Conservation (phyloP, 1,139 yeast genomes). For the Hansenula anomala region DNA sequence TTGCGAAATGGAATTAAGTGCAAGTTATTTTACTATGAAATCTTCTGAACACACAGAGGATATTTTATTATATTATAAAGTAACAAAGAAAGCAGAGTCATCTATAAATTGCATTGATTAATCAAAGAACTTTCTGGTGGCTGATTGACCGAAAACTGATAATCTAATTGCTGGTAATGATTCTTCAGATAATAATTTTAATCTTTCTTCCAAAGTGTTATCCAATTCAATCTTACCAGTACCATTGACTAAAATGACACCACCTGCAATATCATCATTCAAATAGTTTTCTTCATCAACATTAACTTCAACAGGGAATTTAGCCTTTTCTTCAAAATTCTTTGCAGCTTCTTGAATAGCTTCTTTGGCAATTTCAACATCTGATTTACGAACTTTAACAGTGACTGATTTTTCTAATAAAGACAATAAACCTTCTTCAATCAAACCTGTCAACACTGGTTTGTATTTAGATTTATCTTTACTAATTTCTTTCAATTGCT, state of each 20-base stretch:
- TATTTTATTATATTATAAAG: too few relatives aligned
- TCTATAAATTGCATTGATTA: too few relatives aligned
- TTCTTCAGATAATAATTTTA: slow-evolving; percentile 72
- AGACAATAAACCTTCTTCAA: slow-evolving; percentile 77
- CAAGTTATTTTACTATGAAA: too few relatives aligned
- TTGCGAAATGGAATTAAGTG: too few relatives aligned
- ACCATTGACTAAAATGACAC: slow-evolving; percentile 67
- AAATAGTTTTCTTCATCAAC: slow-evolving; percentile 55
- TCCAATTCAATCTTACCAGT: slow-evolving; percentile 83
- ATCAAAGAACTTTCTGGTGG: slow-evolving; percentile 86
- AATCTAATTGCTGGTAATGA: slow-evolving; percentile 91
- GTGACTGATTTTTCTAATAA: slow-evolving; percentile 66
- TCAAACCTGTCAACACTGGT: slow-evolving; percentile 67
- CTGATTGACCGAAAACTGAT: slow-evolving; percentile 85
- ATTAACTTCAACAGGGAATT: slow-evolving; percentile 42
- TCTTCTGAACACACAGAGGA: too few relatives aligned
- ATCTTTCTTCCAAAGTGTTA: slow-evolving; percentile 93
- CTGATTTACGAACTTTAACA: slow-evolving; percentile 67
- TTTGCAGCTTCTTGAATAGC: slow-evolving; percentile 60
- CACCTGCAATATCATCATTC: slow-evolving; percentile 72
- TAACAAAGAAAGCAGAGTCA: too few relatives aligned
- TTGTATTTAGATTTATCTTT: slow-evolving; percentile 53
- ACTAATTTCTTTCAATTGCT: slow-evolving; percentile 50
- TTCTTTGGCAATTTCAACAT: slow-evolving; percentile 57
- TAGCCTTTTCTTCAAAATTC: slow-evolving; percentile 56